Conservation (phyloP, 495 filamentous ascomycete genomes). For the Talaromyces nanjingensis region DNA sequence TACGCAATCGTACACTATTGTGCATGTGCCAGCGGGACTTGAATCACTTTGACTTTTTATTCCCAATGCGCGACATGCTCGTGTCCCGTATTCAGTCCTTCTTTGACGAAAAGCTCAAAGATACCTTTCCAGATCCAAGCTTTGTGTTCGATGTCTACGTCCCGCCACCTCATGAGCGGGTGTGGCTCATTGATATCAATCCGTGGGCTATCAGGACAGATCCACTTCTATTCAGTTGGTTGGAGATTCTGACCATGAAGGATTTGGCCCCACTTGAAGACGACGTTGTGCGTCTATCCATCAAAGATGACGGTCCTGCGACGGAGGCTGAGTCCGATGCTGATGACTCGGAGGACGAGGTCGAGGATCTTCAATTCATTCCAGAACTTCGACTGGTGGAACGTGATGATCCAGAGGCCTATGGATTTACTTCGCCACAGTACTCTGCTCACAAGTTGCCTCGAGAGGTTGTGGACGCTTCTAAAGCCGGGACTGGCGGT, state of each 20-base stretch:
- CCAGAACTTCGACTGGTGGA: conserved; percentile 79
- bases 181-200: conserved; percentile 90
- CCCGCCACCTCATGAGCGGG: conserved; percentile 66
- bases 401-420: conserved; percentile 78
- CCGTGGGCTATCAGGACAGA: conserved; percentile 92
- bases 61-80: conserved; percentile 55
- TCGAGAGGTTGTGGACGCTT: conserved; percentile 89
- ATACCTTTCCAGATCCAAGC: conserved; percentile 72
- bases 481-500: conserved; percentile 54
- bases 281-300: conserved; percentile 33
- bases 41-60: conserved; percentile 82
- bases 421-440: conserved; percentile 73
- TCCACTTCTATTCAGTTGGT: conserved; percentile 81
- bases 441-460: conserved; percentile 96
- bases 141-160: conserved; percentile 91
- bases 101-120: conserved; percentile 63
- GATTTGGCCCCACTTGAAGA: conserved; percentile 39
- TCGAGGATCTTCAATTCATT: conserved; percentile 27
- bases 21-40: conserved; percentile 85
- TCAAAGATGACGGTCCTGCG: conserved; percentile 20
- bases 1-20: conserved; percentile 67
- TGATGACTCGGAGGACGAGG: conserved; percentile 23
- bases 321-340: conserved; percentile 17
- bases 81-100: conserved; percentile 57
- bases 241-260: conserved; percentile 69